Evolutionary conservation across 768 basidiomycete species (phyloP), one percentile per base, ranked within the genome.

Genomic region (Lactarius trivialis): DNA sequence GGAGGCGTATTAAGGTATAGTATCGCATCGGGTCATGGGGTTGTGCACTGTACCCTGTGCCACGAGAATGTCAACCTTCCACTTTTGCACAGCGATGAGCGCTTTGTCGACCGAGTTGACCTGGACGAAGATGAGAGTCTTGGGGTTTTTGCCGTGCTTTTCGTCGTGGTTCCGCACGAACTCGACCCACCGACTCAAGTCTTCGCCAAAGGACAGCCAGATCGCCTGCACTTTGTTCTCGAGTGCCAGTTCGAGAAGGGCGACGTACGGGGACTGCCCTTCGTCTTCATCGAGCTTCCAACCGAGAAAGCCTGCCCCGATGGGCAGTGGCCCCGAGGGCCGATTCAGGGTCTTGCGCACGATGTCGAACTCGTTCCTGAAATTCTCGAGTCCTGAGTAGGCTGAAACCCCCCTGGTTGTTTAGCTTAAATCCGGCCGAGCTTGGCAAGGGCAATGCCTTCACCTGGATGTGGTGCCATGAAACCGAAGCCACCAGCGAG

Each of bases 401-500:
- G 81, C 87, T 85, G 45, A 54, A 63, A 37, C 19, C 36, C 33
- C 3, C 30, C 30, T 30, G 30, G 30, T 30, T 14, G 28, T 28
- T 55, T 26, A 45, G 32, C 9, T 34, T 24, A 21, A 5, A 19
- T 15, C 2, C n/a, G 3, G 33, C 19, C 41, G 12, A 8, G 9
- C 28, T 49, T 30, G 55, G 60, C 12, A 53, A 55, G 15, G 32
- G 19, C 1, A n/a, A 34, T 45, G 24, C 48, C 68, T 26, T 11
- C 66, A 85, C 88, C 85, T 72, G 82, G n/a, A n/a, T n/a, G n/a
- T n/a, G n/a, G 78, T n/a, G 82, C 77, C 0, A 91, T 66, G 71
- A 92, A 91, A 1, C 88, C 91, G 60, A 91, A 85, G 17, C 86
- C 91, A 24, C 91, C 91, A 8, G 76, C 89, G 2, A 79, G 77